A percentile compares a stretch with the other conserved stretches of the same genome.
phyloP scores from a whole-genome alignment of 2,329 filamentous ascomycete species.

The Xylariaceae sp. region DNA sequence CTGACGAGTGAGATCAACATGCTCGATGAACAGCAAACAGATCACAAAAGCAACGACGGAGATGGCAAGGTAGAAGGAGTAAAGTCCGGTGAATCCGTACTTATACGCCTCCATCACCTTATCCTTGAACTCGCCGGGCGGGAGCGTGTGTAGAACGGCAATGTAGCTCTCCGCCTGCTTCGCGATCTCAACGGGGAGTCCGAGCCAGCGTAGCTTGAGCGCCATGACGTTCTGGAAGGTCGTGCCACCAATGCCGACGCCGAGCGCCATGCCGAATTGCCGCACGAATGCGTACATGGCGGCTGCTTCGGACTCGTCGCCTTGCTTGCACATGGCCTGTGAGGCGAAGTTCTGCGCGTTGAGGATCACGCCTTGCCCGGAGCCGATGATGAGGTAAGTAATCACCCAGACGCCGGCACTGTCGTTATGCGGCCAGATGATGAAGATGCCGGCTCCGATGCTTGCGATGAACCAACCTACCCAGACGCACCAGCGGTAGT shows the following conservation, averaged over 20 bases:
- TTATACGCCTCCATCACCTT: constrained; percentile 23
- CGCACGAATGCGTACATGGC: constrained; percentile 40
- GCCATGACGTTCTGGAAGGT: constrained; percentile 40
- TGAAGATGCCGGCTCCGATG: constrained; percentile 15
- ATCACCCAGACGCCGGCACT: constrained; percentile 33
- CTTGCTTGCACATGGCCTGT: constrained; percentile 35
- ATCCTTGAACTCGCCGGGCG: constrained; percentile 12
- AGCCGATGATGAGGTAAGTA: constrained; percentile 34
- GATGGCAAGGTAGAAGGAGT: constrained; percentile 21
- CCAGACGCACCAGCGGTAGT: constrained; percentile 36
- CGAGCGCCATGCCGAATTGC: constrained; percentile 39
- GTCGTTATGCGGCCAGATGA: constrained; percentile 22
- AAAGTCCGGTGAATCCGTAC: constrained; percentile 23
- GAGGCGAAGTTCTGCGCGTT: constrained; percentile 38
- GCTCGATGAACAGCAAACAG: constrained; percentile 21
- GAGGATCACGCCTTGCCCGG: constrained; percentile 36
- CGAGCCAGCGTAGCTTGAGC: constrained; percentile 30
- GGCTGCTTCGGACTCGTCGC: constrained; percentile 36
- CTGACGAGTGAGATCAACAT: constrained; percentile 23
- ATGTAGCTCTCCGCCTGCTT: constrained; percentile 27
- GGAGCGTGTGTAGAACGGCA: constrained; percentile 16
- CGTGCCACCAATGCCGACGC: constrained; percentile 38
- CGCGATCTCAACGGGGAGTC: constrained; percentile 30
- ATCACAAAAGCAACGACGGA: constrained; percentile 21
- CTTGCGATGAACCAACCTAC: constrained; percentile 32